Percentiles rank a stretch among this genome's conserved stretches.
Evolutionary conservation across 495 filamentous ascomycete species (phyloP).

Genomic region (Aspergillus bridgeri): DNA sequence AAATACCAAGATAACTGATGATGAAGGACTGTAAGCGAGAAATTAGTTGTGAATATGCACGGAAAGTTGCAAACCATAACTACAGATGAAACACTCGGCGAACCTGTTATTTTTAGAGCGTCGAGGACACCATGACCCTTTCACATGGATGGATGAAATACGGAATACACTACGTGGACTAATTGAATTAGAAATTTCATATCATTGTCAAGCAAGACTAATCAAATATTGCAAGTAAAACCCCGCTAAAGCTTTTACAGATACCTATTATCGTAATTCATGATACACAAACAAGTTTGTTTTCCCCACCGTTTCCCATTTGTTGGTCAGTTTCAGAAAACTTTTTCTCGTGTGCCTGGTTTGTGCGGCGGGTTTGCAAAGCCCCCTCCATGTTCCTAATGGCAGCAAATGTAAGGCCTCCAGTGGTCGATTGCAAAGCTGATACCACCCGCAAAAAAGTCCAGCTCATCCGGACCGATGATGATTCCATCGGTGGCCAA

Average conservation of each 20-base stretch:
- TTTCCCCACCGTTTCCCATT: not conserved
- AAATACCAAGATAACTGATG: too few species aligned
- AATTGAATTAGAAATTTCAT: not conserved
- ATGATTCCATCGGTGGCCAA: slow-evolving; percentile 30
- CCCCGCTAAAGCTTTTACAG: not conserved
- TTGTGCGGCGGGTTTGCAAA: not conserved
- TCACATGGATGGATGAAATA: too few species aligned
- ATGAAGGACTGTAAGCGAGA: too few species aligned
- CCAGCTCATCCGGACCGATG: slow-evolving; percentile 38
- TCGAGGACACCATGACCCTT: too few species aligned
- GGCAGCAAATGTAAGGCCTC: slow-evolving; percentile 8
- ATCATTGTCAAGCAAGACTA: not conserved
- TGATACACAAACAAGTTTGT: not conserved
- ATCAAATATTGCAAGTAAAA: not conserved
- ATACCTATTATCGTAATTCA: not conserved
- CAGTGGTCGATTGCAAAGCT: slow-evolving; percentile 37
- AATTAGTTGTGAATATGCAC: too few species aligned
- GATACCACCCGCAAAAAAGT: slow-evolving; percentile 44
- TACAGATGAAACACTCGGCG: too few species aligned
- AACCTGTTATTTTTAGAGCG: too few species aligned
- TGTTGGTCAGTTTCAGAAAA: not conserved
- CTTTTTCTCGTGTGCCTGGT: not conserved
- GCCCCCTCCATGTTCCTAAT: not conserved
- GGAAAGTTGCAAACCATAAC: too few species aligned
- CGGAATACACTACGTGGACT: not conserved